A percentile compares a stretch with the other conserved stretches of the same genome.
phyloP scores from a whole-genome alignment of 1,139 yeast genomes.

The Saccharomycopsis crataegensis region DNA sequence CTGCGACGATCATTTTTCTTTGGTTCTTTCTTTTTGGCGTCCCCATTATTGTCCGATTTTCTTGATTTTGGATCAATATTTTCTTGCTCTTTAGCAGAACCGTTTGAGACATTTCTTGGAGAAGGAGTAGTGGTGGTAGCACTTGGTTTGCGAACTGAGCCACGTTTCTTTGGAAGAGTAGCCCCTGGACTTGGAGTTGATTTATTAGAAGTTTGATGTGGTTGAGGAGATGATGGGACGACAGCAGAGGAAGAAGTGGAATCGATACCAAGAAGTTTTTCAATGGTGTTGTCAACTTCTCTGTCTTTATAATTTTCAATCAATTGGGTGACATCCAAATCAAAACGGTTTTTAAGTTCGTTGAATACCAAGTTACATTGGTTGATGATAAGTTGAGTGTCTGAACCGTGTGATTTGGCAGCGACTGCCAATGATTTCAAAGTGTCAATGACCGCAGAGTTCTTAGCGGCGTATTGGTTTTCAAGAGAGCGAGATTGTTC shows the following conservation, averaged over 20 bases:
- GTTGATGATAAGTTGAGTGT: slow-evolving; percentile 28
- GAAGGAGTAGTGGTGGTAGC: neutral
- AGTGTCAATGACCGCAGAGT: slow-evolving; percentile 39
- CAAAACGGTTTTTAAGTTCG: slow-evolving; percentile 14
- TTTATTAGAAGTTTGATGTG: neutral
- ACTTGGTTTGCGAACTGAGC: neutral
- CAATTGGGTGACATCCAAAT: slow-evolving; percentile 17
- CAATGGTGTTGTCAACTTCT: slow-evolving; percentile 19
- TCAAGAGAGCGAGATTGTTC: slow-evolving; percentile 28
- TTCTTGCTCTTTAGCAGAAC: slow-evolving; percentile 8
- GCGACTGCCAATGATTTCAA: slow-evolving; percentile 39
- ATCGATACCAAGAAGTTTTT: slow-evolving; percentile 15
- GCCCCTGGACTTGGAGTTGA: neutral
- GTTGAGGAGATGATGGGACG: neutral
- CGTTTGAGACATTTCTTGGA: neutral
- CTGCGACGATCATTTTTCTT: slow-evolving; percentile 7
- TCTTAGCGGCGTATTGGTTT: slow-evolving; percentile 31
- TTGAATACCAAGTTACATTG: slow-evolving; percentile 20
- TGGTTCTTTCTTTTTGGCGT: neutral
- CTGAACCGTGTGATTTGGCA: slow-evolving; percentile 39
- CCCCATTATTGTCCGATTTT: neutral
- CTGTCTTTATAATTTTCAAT: slow-evolving; percentile 17
- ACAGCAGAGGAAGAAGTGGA: neutral
- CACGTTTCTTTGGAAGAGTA: neutral
- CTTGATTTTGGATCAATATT: slow-evolving; percentile 8